phyloP scores from a whole-genome alignment of 1,284 basidiomycete genomes.

The Ganoderma leucocontextum region DNA sequence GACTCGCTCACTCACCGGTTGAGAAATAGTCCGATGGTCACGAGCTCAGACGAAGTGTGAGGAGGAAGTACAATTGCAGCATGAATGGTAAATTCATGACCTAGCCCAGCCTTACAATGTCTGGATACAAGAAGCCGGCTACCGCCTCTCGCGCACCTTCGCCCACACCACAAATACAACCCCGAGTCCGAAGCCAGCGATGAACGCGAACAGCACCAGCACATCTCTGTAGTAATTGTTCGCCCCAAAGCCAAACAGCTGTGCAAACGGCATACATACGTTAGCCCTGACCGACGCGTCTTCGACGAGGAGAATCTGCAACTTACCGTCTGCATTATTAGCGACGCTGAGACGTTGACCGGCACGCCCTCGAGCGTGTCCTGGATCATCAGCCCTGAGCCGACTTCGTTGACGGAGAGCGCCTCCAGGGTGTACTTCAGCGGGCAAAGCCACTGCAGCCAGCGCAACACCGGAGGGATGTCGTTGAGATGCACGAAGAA shows the following conservation, averaged over 20 bases:
- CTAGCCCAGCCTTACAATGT: neutral
- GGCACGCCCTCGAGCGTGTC: slow-evolving; percentile 85
- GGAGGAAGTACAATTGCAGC: neutral
- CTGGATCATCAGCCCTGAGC: slow-evolving; percentile 82
- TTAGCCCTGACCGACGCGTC: slow-evolving; percentile 15
- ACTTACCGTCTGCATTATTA: slow-evolving; percentile 85
- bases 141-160: slow-evolving; percentile 77
- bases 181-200: slow-evolving; percentile 75
- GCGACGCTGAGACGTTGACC: slow-evolving; percentile 75
- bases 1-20: neutral
- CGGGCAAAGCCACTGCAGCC: slow-evolving; percentile 85
- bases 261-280: slow-evolving; percentile 10
- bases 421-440: slow-evolving; percentile 85
- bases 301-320: neutral
- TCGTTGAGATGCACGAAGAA: slow-evolving; percentile 84
- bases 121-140: neutral
- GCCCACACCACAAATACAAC: slow-evolving; percentile 80
- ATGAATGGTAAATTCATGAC: neutral
- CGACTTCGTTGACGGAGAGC: slow-evolving; percentile 88
- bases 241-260: slow-evolving; percentile 84
- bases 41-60: neutral
- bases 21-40: neutral
- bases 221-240: slow-evolving; percentile 88
- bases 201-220: slow-evolving; percentile 84
- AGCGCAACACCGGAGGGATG: slow-evolving; percentile 86